phyloP scores from a whole-genome alignment of 192 early-diverging fungal species.

The Neocallimastix lanati region DNA sequence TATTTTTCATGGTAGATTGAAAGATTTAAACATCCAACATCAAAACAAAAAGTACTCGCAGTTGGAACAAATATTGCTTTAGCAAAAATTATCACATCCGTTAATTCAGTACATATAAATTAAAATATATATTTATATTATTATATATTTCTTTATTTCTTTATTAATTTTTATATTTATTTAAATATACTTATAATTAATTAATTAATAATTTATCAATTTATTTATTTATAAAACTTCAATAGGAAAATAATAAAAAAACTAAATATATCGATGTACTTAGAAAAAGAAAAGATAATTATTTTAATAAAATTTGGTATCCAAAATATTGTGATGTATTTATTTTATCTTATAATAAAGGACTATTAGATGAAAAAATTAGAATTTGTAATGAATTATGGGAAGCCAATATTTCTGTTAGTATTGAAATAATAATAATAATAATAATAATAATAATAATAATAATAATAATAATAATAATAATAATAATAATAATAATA shows the following conservation, averaged over 20 bases:
- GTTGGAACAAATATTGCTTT: not conserved
- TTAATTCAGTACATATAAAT: not conserved
- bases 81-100: not conserved
- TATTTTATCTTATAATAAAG: not conserved
- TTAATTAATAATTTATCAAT: too few relatives aligned
- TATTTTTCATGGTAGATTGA: not conserved
- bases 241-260: not conserved
- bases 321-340: not conserved
- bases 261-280: not conserved
- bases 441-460: too few relatives aligned
- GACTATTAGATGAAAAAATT: not conserved
- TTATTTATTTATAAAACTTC: too few relatives aligned
- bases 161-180: too few relatives aligned
- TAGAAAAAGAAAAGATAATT: not conserved
- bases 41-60: not conserved
- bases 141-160: too few relatives aligned
- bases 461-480: too few relatives aligned
- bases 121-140: too few relatives aligned
- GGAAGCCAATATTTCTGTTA: not conserved
- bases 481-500: too few relatives aligned
- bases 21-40: not conserved
- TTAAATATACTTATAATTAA: too few relatives aligned
- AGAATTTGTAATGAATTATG: not conserved
- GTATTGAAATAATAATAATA: too few relatives aligned
- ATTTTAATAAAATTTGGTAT: not conserved